Percentiles rank a stretch among this genome's conserved stretches.
phyloP scores from a whole-genome alignment of 805 yeast genomes.

The Candida awuae region DNA sequence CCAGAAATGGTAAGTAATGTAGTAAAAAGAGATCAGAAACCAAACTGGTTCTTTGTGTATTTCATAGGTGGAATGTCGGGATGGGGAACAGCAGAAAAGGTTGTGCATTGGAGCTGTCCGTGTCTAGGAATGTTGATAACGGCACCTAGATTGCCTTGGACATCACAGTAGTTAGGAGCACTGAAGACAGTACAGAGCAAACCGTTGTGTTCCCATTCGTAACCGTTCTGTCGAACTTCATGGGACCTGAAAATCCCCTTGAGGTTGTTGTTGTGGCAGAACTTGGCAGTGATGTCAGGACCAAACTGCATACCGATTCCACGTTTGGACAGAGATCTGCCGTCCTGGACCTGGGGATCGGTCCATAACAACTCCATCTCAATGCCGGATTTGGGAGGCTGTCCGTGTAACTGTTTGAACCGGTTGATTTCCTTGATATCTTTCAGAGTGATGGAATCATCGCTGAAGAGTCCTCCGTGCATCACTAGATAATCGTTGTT shows the following conservation, averaged over 20 bases:
- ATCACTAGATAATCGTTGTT: constrained; percentile 75
- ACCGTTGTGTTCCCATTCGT: constrained; percentile 80
- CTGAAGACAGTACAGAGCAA: constrained; percentile 87
- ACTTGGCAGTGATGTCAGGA: constrained; percentile 80
- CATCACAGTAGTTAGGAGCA: constrained; percentile 96
- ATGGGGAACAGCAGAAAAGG: constrained; percentile 78
- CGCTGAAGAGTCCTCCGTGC: constrained; percentile 93
- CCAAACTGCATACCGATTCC: constrained; percentile 97
- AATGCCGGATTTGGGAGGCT: constrained; percentile 85
- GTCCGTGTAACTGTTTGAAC: constrained; percentile 43
- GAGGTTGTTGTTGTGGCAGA: constrained; percentile 64
- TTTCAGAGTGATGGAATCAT: constrained; percentile 59
- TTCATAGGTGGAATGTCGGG: constrained; percentile 96
- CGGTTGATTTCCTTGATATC: constrained; percentile 70
- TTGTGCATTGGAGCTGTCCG: constrained; percentile 38
- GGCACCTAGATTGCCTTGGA: constrained; percentile 86
- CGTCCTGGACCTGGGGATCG: constrained; percentile 77
- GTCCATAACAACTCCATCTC: constrained; percentile 98
- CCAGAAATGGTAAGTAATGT: too few relatives aligned
- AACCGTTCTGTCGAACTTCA: constrained; percentile 91
- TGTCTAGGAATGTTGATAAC: constrained; percentile 52
- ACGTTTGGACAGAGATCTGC: constrained; percentile 82
- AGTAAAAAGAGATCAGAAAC: constrained; percentile 18
- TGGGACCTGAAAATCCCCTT: constrained; percentile 86
- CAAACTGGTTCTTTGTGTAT: constrained; percentile 47